Conservation (phyloP, 202 grass and related monocot genomes). For the Dendrocalamus latiflorus region DNA sequence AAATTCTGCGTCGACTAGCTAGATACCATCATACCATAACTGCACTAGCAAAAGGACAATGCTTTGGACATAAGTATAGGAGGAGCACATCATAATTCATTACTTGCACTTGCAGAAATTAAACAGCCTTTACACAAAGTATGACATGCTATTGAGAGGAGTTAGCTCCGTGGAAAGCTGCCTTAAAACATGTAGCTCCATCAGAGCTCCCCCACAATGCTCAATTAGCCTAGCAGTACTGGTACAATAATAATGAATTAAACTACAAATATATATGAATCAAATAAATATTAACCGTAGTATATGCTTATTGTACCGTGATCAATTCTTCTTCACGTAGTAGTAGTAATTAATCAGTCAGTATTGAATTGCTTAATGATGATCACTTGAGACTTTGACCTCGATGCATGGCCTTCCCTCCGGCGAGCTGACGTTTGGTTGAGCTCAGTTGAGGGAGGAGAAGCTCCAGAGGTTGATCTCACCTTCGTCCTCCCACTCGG, state of each 20-base stretch:
- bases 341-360: constrained; percentile 33
- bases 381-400: constrained; percentile 17
- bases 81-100: constrained; percentile 19
- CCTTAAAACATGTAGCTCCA: constrained; percentile 96
- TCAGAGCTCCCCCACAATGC: constrained; percentile 34
- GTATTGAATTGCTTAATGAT: constrained; percentile 20
- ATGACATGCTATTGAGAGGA: constrained; percentile 11
- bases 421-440: neutral
- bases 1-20: constrained; percentile 28
- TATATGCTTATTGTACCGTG: constrained; percentile 28
- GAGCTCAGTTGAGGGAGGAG: no score
- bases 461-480: no score
- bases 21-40: no score
- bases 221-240: constrained; percentile 24
- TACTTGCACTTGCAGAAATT: constrained; percentile 32
- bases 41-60: constrained; percentile 11
- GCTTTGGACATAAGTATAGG: constrained; percentile 32
- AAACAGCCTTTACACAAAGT: constrained; percentile 11
- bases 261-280: constrained; percentile 20
- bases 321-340: constrained; percentile 34
- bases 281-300: constrained; percentile 31
- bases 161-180: constrained; percentile 45
- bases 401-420: neutral
- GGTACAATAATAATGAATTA: constrained; percentile 23
- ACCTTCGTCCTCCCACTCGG: no score